Conservation (phyloP, 176 grass and related monocot species). For the Musa beccarii region DNA sequence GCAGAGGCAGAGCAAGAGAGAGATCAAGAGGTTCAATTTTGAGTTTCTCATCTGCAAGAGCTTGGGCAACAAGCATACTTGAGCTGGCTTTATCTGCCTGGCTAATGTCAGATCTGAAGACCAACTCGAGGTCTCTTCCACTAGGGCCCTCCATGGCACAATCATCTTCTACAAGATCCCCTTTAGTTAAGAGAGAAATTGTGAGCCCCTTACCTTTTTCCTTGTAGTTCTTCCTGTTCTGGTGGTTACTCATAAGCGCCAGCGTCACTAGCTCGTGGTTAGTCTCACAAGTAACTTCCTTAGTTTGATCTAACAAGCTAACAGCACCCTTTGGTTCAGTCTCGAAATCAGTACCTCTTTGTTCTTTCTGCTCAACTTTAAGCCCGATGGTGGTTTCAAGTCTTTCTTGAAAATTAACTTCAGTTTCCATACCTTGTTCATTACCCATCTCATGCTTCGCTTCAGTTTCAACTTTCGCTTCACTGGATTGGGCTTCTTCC, state of each 20-base stretch:
- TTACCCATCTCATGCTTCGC: background rate
- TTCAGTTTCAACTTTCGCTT: background rate
- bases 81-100: constrained; percentile 21
- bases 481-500: background rate
- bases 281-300: constrained; percentile 30
- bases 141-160: constrained; percentile 21
- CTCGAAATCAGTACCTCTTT: constrained; percentile 22
- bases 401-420: background rate
- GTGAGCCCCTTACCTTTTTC: constrained; percentile 61
- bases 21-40: constrained; percentile 69
- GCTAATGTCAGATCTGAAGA: constrained; percentile 29
- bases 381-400: background rate
- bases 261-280: constrained; percentile 24
- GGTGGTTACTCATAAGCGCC: constrained; percentile 29
- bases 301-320: constrained; percentile 4
- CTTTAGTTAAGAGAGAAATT: constrained; percentile 37
- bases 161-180: constrained; percentile 3
- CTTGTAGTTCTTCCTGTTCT: constrained; percentile 29
- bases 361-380: constrained; percentile 20
- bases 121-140: constrained; percentile 45
- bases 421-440: background rate
- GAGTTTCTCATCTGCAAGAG: constrained; percentile 31
- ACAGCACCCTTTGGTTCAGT: constrained; percentile 2
- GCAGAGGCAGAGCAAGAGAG: constrained; percentile 70
- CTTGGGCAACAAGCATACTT: constrained; percentile 18